Evolutionary conservation across 2,329 filamentous ascomycete species (phyloP), one percentile per base, ranked within the genome.

Genomic region (Biscogniauxia mediterranea): DNA sequence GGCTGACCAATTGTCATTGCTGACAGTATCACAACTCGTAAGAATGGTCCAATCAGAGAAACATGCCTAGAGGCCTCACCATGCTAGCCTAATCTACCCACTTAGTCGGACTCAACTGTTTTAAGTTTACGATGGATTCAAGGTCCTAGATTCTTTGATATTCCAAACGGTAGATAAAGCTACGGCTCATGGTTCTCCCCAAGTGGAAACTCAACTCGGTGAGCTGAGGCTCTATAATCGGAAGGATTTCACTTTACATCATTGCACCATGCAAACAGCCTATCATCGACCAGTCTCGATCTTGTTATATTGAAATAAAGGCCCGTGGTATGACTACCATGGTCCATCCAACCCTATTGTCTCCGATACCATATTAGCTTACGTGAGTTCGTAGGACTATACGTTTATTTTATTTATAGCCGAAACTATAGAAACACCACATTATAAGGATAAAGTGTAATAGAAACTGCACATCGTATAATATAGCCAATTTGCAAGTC

Each of bases 11-110:
- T 67, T 52, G 60, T 23, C 9, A 26, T 32, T 13, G 13, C 13
- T 25, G 19, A 56, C 13, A 1, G 9, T 20, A 21, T 20, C 46
- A 32, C 60, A 61, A 26, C 57, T 67, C 66, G 66, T 67, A 67
- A 63, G 53, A 20, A 26, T 49, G 25, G 60, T 49, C 66, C 64
- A 67, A 66, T 67, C 59, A 66, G 6, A 15, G 11, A 2, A 46
- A 46, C 17, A 46, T 6, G 17, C 11, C 38, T 46, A 46, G 38
- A 46, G 38, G 38, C 38, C 38, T 46, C 38, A 46, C 38, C 13
- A 46, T 46, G 17, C 38, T 46, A 46, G 15, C 17, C 17, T 5
- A 3, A 46, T 5, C 13, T 11, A 46, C 15, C 5, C 38, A 15
- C 38, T 46, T 46, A 15, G 13, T 17, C 17, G 17, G 38, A 2